Evolutionary conservation across 148 eudicot genomes (phyloP), one percentile per base, ranked within the genome.

Genomic region (Limonium bicolor): DNA sequence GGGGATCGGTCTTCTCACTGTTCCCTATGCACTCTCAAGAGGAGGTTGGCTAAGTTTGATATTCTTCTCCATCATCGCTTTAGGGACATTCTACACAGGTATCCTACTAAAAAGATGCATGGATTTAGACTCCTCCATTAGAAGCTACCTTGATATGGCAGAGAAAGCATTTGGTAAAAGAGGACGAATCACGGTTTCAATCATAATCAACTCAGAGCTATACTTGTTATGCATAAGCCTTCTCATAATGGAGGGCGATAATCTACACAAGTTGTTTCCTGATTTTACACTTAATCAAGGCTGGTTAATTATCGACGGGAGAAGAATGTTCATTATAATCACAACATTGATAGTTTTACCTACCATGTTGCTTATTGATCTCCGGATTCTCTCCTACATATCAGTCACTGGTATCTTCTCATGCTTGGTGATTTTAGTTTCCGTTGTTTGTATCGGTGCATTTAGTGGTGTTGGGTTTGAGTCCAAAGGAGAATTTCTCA

Each of bases 1-100:
- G 56, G 67, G 67, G 8, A 56, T 56, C 14, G 67, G 67, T 26
- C 51, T 62, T 16, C 51, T 62, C 0, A 55, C 67, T 1, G 52
- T 50, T n/a, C 67, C 67, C 6, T 62, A 56, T 23, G 57, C 52
- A 4, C 62, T 62, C 40, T 49, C 67, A 29, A 35, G 52, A 10
- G 57, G 61, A 2, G 67, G 67, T 10, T 62, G 67, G 62, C 45
- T 55, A 23, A 50, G 56, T 57, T 50, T 62, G 17, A 7, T 36
- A 2, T 20, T 62, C 14, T 50, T 62, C 21, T 50, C 50, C 28
- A 0, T 50, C 8, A 48, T 56, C 14, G 51, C 54, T 2, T 30
- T 24, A 5, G 44, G 55, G 10, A 21, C 56, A 25, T 43, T 49
- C 27, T 56, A 44, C 62, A 50, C 61, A 0, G 61, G 43, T 4